phyloP scores from a whole-genome alignment of 345 rosid genomes.

The Cardamine resedifolia region DNA sequence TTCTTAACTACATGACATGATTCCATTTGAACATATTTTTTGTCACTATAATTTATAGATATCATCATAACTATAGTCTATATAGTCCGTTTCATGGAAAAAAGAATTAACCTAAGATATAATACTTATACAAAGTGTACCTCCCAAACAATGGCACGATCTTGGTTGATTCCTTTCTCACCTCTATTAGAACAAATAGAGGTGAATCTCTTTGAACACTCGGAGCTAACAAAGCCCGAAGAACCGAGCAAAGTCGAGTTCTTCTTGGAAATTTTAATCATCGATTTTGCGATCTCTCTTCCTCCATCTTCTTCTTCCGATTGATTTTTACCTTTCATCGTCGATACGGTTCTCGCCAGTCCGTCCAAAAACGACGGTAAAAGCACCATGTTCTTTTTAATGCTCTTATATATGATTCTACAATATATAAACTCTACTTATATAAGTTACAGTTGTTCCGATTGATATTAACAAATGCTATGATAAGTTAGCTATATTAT shows the following conservation, averaged over 20 bases:
- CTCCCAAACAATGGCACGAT: constrained; percentile 81
- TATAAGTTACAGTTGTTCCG: constrained; percentile 6
- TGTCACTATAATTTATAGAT: neutral
- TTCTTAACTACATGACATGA: neutral
- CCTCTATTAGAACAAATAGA: constrained; percentile 81
- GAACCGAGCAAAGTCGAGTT: constrained; percentile 59
- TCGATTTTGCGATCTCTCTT: constrained; percentile 57
- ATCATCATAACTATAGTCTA: constrained; percentile 10
- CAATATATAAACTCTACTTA: neutral
- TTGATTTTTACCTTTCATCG: constrained; percentile 48
- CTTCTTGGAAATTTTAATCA: constrained; percentile 73
- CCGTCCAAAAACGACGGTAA: constrained; percentile 70
- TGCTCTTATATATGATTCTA: constrained; percentile 19
- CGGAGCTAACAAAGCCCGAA: constrained; percentile 53
- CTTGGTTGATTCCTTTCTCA: constrained; percentile 80
- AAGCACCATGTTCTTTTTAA: constrained; percentile 44
- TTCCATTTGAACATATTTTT: neutral
- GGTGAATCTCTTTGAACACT: constrained; percentile 48
- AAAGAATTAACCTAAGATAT: constrained; percentile 20
- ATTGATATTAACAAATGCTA: neutral
- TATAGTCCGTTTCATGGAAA: neutral
- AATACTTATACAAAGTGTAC: constrained; percentile 37
- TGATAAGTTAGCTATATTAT: neutral
- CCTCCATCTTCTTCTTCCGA: constrained; percentile 45
- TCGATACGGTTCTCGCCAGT: constrained; percentile 56